Base-by-base conservation (phyloP, 192 early-diverging fungal genomes). In the Coemansia javaensis region DNA sequence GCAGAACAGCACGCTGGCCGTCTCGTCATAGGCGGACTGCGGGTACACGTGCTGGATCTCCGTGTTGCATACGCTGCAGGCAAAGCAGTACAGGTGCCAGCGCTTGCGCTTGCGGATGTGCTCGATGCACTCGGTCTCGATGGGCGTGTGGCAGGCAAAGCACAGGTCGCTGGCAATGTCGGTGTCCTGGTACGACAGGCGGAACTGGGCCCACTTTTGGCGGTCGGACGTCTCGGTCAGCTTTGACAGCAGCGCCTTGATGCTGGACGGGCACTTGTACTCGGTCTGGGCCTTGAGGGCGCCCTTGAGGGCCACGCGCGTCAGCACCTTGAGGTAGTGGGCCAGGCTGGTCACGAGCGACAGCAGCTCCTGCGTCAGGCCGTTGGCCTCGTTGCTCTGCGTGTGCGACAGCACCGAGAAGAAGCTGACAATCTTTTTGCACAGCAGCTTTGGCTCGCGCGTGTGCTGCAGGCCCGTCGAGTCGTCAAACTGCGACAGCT, bases 391-490 rank as follows among this genome's bases (percentile, higher is more conserved):
- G 60, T 59, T 71, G 57, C 58, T 66, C 40, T 86, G 81, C 1
- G 86, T 83, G 54, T 87, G 81, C 4, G 85, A 87, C 27, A 99
- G 75, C 17, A 95, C 52, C 6, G 93, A 88, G 68, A 99, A 97
- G 62, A 97, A 97, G 53, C 85, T 86, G 42, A 95, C 87, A 48
- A 95, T 91, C 61, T 88, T 89, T 64, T 93, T 94, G 55, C 90
- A 91, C 41, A 99, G 78, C 77, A 95, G 83, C 78, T 93, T 97
- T 10, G 96, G 93, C 69, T 97, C 94, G 22, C 89, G 72, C 25
- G 82, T 86, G 56, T 89, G 80, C 50, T 87, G 83, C 37, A 88
- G 70, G 60, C 61, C 71, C 33, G 80, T 79, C 2, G 57, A 56
- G 53, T 88, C 92, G 50, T 80, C 81, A 39, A 81, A 79, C 38